Conservation (phyloP, 768 basidiomycete species). For the Phallus indusiatus region DNA sequence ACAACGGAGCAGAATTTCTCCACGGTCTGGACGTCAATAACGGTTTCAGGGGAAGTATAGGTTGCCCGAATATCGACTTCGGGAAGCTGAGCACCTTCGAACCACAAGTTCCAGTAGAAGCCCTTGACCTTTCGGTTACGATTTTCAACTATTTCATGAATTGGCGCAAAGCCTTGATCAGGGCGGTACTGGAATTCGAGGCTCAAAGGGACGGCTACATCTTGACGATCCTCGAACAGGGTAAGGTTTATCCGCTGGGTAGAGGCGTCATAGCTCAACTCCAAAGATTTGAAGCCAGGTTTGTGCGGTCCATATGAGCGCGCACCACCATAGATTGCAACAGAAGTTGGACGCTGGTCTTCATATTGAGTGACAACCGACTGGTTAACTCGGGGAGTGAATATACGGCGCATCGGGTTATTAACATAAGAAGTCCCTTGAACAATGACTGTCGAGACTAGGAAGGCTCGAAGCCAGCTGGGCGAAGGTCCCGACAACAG, state of each 20-base stretch:
- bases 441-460: conserved; percentile 74
- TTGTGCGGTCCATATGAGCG: conserved; percentile 73
- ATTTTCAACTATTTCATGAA: conserved; percentile 78
- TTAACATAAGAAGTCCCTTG: conserved; percentile 80
- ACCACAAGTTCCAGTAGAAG: conserved; percentile 99
- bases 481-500: conserved; percentile 72
- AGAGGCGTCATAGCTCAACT: conserved; percentile 49
- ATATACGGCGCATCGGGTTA: conserved; percentile 82
- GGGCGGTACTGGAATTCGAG: conserved; percentile 85
- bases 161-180: conserved; percentile 80
- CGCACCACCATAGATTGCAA: conserved; percentile 67
- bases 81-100: conserved; percentile 75
- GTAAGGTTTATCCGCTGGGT: conserved; percentile 57
- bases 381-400: conserved; percentile 74
- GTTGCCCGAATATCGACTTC: conserved; percentile 71
- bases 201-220: conserved; percentile 64
- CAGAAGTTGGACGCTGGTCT: conserved; percentile 39
- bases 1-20: conserved; percentile 89
- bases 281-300: conserved; percentile 70
- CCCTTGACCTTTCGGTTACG: conserved; percentile 89
- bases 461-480: conserved; percentile 79
- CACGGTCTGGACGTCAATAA: conserved; percentile 64
- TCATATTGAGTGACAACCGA: conserved; percentile 52
- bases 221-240: conserved; percentile 75
- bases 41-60: conserved; percentile 81